Base-by-base conservation (phyloP, 163 green algal genomes). In the Scenedesmus sp. region DNA sequence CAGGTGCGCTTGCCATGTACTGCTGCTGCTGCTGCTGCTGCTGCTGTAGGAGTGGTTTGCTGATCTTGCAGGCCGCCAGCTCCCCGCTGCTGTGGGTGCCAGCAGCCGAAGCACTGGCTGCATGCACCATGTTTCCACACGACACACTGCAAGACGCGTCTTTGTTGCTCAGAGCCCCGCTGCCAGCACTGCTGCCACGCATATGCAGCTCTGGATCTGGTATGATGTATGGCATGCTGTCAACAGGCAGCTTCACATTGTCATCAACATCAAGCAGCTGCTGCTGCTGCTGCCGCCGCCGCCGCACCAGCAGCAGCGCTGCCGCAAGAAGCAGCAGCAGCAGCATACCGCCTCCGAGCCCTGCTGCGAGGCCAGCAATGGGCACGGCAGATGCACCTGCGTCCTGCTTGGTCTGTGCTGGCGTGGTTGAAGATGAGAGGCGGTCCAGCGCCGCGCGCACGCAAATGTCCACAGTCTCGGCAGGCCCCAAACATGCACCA, bases 41-140 rank as follows among this genome's bases (percentile, higher is more conserved):
- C 26, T 26, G 20, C 16, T 84, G 86, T 46, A 90, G 70, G 86
- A 90, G 84, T 18, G 55, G 86, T 16, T 90, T 54, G 46, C 54
- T 76, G 12, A 73, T 91, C 73, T 91, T 91, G 26, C 87, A 91
- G 4, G 87, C 87, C 34, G 73, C 87, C 54, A 91, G 55, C 73
- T 91, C 87, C 87, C 87, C 86, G 55, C 73, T 86, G 73, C 86
- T 86, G 73, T 91, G 87, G 2, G n/a, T 60, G 73, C 57, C 74
- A 1, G 73, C 55, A 20, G 87, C 73, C 6, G 73, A 79, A n/a
- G 56, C 56, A 34, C 5, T 79, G 23, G 70, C 70, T 46, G 34
- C 34, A 46, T 46, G 34, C 34, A 46, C 34, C 34, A 46, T 46
- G 34, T 46, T 46, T 46, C 34, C 34, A 46, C 34, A 46, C 34